Evolutionary conservation across 2,329 filamentous ascomycete species (phyloP).

Genomic region (Clonostachys byssicola): DNA sequence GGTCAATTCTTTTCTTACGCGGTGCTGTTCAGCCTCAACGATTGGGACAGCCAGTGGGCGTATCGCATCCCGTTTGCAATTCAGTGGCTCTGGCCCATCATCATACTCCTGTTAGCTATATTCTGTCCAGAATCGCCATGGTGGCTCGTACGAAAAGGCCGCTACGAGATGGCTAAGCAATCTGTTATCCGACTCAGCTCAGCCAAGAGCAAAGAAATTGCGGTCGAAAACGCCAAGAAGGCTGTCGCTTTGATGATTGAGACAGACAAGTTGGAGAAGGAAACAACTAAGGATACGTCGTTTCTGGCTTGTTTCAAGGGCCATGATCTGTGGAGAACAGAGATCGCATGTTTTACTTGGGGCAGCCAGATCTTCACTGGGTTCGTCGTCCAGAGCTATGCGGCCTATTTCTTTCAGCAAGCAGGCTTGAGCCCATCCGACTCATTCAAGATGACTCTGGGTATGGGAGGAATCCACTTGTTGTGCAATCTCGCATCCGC

Average conservation of each 20-base stretch:
- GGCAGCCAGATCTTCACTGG: conserved; percentile 34
- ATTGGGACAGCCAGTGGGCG: conserved; percentile 26
- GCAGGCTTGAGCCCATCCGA: conserved; percentile 28
- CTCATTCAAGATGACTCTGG: conserved; percentile 33
- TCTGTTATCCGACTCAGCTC: conserved; percentile 32
- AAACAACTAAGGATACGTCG: conserved; percentile 26
- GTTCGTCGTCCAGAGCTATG: conserved; percentile 49
- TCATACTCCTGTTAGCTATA: conserved; percentile 24
- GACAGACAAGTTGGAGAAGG: conserved; percentile 42
- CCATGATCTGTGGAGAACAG: conserved; percentile 37
- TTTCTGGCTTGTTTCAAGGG: conserved; percentile 45
- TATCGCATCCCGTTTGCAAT: conserved; percentile 36
- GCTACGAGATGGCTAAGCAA: conserved; percentile 20
- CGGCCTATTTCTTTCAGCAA: conserved; percentile 44
- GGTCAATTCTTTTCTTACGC: conserved; percentile 33
- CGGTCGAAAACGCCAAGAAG: conserved; percentile 19
- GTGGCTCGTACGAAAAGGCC: conserved; percentile 31
- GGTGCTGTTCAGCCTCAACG: conserved; percentile 28
- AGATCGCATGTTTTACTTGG: conserved; percentile 38
- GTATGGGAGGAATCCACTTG: conserved; percentile 35
- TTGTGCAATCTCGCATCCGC: conserved; percentile 40
- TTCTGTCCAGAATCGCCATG: conserved; percentile 38
- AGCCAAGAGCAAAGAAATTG: conserved; percentile 28
- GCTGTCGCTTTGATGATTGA: conserved; percentile 44
- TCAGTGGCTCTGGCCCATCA: conserved; percentile 35